phyloP scores from a whole-genome alignment of 2,329 filamentous ascomycete species.

The Tolypocladium endophyticum region DNA sequence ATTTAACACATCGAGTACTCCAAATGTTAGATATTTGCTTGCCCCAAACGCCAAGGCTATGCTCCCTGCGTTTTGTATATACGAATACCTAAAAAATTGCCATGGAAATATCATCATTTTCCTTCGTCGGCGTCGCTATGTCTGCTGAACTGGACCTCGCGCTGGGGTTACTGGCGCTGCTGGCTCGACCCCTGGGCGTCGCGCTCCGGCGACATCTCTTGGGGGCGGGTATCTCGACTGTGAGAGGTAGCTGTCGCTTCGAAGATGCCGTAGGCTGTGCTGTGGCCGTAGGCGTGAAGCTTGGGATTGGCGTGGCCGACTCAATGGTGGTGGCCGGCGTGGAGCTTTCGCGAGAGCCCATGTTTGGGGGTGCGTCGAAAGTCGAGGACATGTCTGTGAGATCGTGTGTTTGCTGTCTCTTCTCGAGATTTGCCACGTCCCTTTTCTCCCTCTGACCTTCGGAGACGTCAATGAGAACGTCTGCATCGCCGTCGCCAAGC shows the following conservation, averaged over 20 bases:
- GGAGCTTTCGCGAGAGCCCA: neutral
- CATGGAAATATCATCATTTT: neutral
- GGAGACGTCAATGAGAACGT: neutral
- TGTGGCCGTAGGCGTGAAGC: neutral
- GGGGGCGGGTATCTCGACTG: neutral
- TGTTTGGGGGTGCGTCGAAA: neutral
- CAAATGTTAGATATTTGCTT: no score
- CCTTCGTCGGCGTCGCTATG: neutral
- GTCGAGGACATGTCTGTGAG: neutral
- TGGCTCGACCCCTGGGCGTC: neutral
- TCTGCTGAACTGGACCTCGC: neutral
- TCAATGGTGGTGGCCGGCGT: neutral
- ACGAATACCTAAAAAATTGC: neutral
- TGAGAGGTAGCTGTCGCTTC: neutral
- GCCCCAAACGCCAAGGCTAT: neutral
- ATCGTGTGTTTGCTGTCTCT: neutral
- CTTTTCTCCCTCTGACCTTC: neutral
- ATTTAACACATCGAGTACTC: no score
- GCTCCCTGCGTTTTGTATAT: neutral
- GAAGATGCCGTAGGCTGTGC: neutral
- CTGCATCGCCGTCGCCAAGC: neutral
- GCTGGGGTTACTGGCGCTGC: neutral
- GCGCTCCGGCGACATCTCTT: neutral
- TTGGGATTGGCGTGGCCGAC: neutral
- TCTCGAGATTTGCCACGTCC: neutral